Evolutionary conservation across 257 asterid genomes (phyloP).

Genomic region (Solanum virginianum): DNA sequence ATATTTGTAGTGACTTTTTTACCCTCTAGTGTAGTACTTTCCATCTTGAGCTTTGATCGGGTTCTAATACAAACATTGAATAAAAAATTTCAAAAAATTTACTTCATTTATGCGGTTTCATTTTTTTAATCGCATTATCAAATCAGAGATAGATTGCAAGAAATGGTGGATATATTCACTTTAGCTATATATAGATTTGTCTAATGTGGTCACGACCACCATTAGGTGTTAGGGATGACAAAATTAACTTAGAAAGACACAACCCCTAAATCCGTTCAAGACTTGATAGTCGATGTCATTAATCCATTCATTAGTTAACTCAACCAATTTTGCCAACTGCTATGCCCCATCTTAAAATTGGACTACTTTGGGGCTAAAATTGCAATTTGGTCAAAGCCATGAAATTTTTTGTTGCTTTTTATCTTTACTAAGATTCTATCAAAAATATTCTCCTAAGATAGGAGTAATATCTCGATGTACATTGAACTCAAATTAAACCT

Average conservation of each 20-base stretch:
- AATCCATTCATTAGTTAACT: not conserved
- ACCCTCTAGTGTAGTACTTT: not conserved
- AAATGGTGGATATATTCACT: not conserved
- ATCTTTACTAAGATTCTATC: no score
- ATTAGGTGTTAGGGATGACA: not conserved
- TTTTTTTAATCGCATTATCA: not conserved
- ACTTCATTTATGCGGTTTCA: not conserved
- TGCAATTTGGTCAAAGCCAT: no score
- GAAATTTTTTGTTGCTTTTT: no score
- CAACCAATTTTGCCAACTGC: not conserved
- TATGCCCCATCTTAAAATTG: not conserved
- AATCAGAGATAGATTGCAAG: not conserved
- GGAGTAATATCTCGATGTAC: no score
- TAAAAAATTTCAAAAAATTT: no score
- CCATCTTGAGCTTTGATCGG: accelerated
- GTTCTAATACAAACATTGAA: no score
- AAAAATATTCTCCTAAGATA: no score
- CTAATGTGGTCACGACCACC: not conserved
- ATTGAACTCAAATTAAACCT: no score
- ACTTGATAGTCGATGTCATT: no score
- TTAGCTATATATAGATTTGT: not conserved
- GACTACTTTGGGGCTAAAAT: no score
- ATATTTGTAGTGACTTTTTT: not conserved
- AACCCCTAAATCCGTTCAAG: not conserved
- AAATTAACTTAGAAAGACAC: not conserved